Conservation (phyloP, 306 rosid genomes). For the Corylus heterophylla region DNA sequence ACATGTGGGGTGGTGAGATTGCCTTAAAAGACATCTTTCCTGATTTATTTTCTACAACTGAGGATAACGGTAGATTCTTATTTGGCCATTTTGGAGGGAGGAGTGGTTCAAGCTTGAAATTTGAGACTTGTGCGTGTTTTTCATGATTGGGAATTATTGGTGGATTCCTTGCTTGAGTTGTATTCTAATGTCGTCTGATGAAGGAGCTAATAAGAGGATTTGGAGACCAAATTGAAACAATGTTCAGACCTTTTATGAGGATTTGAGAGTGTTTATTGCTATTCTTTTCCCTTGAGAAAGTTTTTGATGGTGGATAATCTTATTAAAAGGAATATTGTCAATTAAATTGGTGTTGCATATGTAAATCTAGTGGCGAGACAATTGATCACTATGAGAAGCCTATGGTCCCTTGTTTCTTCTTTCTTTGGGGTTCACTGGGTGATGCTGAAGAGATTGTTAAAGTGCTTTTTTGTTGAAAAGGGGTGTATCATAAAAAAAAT, state of each 20-base stretch:
- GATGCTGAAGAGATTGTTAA: background rate
- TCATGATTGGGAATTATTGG: background rate
- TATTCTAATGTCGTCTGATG: background rate
- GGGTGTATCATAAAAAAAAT: background rate
- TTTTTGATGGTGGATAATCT: background rate
- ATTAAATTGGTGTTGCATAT: background rate
- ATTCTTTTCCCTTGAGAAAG: background rate
- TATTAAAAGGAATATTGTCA: background rate
- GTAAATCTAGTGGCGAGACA: background rate
- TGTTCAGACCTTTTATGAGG: background rate
- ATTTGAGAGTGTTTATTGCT: background rate
- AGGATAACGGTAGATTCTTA: background rate
- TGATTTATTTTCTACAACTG: background rate
- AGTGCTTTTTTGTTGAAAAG: background rate
- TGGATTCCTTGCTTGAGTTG: background rate
- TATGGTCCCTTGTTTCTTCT: background rate
- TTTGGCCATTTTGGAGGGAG: background rate
- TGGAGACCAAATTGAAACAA: background rate
- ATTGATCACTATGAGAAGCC: too few relatives aligned
- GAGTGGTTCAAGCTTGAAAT: background rate
- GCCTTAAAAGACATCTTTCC: background rate
- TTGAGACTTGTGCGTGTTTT: background rate
- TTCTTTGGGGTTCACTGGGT: background rate
- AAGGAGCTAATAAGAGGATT: background rate
- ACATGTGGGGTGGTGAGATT: background rate